These are phyloP conservation scores for Candida qinlingensis DNA, from an alignment of 805 yeast genomes.

Conservation along the genomic window DNA sequence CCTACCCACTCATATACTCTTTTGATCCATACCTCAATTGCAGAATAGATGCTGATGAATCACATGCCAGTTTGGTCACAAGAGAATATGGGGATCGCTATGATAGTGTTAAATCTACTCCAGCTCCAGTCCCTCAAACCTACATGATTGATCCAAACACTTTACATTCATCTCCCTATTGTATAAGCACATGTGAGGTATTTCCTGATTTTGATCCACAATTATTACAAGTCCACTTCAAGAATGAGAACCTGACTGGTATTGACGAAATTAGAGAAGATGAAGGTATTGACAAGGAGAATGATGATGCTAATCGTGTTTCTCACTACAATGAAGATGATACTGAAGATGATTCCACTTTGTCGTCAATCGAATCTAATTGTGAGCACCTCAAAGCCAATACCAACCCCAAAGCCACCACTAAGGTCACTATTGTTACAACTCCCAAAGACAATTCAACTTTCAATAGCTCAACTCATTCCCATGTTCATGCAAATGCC, in stretches of 20 bases:
- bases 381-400: neutral
- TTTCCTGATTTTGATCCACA: conserved; percentile 9
- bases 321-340: conserved; percentile 1
- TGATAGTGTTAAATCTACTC: too few relatives aligned
- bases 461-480: too few relatives aligned
- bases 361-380: neutral
- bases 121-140: neutral
- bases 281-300: conserved; percentile 4
- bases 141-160: neutral
- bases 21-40: conserved; percentile 4
- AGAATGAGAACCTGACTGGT: conserved; percentile 1
- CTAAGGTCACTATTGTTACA: too few relatives aligned
- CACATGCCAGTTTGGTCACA: neutral
- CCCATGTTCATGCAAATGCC: too few relatives aligned
- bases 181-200: conserved; percentile 4
- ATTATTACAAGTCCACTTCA: conserved; percentile 2
- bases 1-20: neutral
- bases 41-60: conserved; percentile 1
- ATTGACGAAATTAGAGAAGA: conserved; percentile 3
- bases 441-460: too few relatives aligned
- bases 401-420: too few relatives aligned
- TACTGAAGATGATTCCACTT: neutral
- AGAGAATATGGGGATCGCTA: neutral
- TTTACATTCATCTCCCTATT: neutral
- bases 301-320: conserved; percentile 2